Conservation (phyloP, 1,139 yeast species). For the Protomyces pachydermus region DNA sequence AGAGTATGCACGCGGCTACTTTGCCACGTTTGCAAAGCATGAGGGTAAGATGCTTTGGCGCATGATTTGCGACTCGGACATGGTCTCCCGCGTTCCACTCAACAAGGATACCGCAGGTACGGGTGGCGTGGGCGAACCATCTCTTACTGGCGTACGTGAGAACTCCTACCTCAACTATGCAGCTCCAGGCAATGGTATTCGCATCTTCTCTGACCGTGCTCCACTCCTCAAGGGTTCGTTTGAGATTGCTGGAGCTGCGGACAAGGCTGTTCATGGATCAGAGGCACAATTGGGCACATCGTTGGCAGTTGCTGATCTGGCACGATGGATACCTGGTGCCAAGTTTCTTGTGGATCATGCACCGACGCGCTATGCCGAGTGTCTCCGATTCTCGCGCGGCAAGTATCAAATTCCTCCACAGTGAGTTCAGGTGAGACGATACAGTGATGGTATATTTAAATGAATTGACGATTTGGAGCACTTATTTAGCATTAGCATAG, state of each 20-base stretch:
- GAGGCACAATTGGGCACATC: neutral
- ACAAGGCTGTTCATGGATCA: neutral
- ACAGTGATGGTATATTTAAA: too few species aligned
- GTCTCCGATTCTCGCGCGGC: neutral
- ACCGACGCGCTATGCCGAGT: neutral
- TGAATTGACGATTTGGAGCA: too few species aligned
- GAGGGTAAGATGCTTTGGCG: conserved; percentile 6
- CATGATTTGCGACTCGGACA: conserved; percentile 13
- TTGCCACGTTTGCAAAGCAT: neutral
- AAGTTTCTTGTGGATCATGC: neutral
- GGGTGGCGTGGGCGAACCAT: neutral
- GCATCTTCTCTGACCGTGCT: neutral
- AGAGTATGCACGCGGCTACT: conserved; percentile 5
- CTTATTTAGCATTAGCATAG: too few species aligned
- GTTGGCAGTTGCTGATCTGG: neutral
- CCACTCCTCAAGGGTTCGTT: neutral
- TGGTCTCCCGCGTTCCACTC: conserved; percentile 20
- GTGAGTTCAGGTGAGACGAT: too few species aligned
- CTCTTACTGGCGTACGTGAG: neutral
- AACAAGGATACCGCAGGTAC: neutral
- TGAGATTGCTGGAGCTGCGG: neutral
- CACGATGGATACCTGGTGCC: neutral
- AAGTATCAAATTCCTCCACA: neutral
- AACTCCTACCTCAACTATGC: neutral
- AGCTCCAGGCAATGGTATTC: neutral